Conservation (phyloP, 2,329 filamentous ascomycete species). For the Dryadomyces quercivorus region DNA sequence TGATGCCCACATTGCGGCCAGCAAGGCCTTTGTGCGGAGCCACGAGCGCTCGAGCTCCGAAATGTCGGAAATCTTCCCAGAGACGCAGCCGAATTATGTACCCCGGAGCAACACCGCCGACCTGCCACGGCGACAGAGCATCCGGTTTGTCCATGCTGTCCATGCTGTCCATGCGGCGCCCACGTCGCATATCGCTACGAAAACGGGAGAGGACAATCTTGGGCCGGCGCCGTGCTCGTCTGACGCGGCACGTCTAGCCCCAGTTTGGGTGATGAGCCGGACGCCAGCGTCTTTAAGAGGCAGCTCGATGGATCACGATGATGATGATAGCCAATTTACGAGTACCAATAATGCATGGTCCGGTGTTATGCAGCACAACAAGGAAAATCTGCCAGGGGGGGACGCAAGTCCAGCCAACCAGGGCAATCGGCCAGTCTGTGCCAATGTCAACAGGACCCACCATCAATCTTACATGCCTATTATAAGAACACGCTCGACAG, state of each 20-base stretch:
- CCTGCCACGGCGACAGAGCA: conserved; percentile 36
- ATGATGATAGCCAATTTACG: background rate
- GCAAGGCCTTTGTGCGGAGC: conserved; percentile 46
- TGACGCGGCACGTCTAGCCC: background rate
- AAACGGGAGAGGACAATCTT: too few relatives aligned
- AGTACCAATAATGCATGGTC: conserved; percentile 9
- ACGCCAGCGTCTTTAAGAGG: too few relatives aligned
- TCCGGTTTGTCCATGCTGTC: conserved; percentile 37
- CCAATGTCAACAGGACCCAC: background rate
- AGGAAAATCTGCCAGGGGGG: conserved; percentile 7
- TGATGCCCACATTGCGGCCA: conserved; percentile 51
- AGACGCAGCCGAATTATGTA: background rate
- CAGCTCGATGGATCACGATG: background rate
- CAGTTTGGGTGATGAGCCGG: too few relatives aligned
- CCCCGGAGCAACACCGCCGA: background rate
- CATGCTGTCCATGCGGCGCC: conserved; percentile 15
- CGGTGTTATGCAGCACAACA: conserved; percentile 1
- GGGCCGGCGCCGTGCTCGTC: too few relatives aligned
- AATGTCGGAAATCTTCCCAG: conserved; percentile 13
- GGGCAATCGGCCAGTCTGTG: background rate
- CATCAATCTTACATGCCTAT: background rate
- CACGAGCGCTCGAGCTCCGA: conserved; percentile 26
- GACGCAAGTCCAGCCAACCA: background rate
- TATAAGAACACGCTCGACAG: background rate
- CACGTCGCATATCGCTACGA: too few relatives aligned